Conservation (phyloP, 805 yeast species). For the Nakazawaea anatomiae region DNA sequence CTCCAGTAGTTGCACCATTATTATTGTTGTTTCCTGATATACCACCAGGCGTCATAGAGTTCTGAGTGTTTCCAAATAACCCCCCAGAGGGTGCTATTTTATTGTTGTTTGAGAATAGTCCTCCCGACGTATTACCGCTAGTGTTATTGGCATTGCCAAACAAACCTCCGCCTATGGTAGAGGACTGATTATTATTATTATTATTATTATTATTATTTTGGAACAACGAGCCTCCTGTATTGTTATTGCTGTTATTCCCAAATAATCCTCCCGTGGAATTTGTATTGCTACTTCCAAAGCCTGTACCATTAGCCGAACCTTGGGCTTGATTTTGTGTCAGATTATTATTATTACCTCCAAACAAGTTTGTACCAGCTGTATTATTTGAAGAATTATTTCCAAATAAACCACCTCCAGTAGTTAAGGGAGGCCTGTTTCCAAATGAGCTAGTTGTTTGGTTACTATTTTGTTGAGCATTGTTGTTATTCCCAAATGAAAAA, state of each 20-base stretch:
- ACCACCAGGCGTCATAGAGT: conserved; percentile 7
- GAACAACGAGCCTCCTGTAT: conserved; percentile 26
- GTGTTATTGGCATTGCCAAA: conserved; percentile 22
- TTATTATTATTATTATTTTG: conserved; percentile 23
- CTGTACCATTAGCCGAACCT: conserved; percentile 5
- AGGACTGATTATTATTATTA: conserved; percentile 14
- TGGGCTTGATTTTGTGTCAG: conserved; percentile 6
- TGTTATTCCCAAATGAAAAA: conserved; percentile 15
- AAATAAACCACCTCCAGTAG: conserved; percentile 19
- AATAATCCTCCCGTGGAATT: conserved; percentile 19
- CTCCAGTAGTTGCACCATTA: conserved; percentile 10
- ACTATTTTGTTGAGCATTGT: conserved; percentile 1
- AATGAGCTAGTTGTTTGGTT: conserved; percentile 25
- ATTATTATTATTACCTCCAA: conserved; percentile 11
- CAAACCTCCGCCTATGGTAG: conserved; percentile 22
- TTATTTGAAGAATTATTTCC: conserved; percentile 14
- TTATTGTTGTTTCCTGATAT: conserved; percentile 16
- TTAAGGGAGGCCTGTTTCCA: conserved; percentile 19
- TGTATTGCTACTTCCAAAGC: conserved; percentile 9
- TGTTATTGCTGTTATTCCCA: conserved; percentile 15
- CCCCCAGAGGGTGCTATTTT: conserved; percentile 15
- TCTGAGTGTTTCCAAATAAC: conserved; percentile 20
- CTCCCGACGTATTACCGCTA: conserved; percentile 16
- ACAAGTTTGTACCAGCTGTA: conserved; percentile 13
- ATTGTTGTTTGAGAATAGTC: conserved; percentile 31